Evolutionary conservation across 441 rosid genomes (phyloP).

Genomic region (Populus hybrid): DNA sequence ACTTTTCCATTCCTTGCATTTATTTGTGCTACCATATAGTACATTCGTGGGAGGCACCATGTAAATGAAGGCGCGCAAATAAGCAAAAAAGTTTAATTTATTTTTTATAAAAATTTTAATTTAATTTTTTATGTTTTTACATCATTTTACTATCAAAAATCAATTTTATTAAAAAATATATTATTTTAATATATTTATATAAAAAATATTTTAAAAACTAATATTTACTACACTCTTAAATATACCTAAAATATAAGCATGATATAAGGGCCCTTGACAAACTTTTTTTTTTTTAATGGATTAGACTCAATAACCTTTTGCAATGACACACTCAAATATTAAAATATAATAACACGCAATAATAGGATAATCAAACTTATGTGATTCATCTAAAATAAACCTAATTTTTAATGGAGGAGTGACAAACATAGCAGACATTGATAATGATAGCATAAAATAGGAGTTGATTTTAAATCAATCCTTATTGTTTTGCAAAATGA

Average conservation of each 20-base stretch:
- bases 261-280: no score
- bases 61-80: slow-evolving; percentile 19
- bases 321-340: not conserved
- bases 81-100: slow-evolving; percentile 17
- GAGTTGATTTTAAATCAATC: not conserved
- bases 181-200: no score
- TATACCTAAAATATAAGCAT: not conserved
- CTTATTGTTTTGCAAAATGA: not conserved
- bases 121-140: no score
- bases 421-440: slow-evolving; percentile 6
- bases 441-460: slow-evolving; percentile 4
- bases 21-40: not conserved
- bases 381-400: not conserved
- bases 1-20: not conserved
- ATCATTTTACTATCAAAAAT: no score
- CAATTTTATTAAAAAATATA: no score
- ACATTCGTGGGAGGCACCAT: slow-evolving; percentile 17
- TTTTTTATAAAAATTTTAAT: no score
- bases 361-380: not conserved
- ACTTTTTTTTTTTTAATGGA: no score
- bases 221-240: not conserved
- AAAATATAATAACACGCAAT: not conserved
- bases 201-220: no score
- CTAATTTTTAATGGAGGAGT: not conserved
- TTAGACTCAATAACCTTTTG: no score